A percentile compares a stretch with the other conserved stretches of the same genome.
Evolutionary conservation across 75 land plant species (phyloP).

Genomic region (Pseudotsuga menziesii): DNA sequence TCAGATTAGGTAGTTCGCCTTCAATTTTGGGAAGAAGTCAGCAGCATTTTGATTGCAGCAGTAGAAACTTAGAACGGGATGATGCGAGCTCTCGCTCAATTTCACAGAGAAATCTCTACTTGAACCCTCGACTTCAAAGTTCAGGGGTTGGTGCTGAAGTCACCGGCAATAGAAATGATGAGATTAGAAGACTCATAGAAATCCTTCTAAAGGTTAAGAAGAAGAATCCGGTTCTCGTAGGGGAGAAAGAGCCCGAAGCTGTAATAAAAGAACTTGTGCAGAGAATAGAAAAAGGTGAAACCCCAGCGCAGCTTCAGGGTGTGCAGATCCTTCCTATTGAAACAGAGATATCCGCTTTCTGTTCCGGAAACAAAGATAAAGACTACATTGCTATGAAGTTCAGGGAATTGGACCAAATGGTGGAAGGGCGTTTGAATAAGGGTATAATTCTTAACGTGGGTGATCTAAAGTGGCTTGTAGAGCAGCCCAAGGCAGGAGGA

Average conservation of each 20-base stretch:
- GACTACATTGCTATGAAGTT: constrained; percentile 25
- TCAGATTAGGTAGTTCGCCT: constrained; percentile 1
- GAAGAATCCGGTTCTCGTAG: constrained; percentile 71
- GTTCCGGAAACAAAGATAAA: constrained; percentile 12
- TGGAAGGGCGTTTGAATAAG: constrained; percentile 36
- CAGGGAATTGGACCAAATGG: constrained; percentile 38
- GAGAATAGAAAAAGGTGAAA: constrained; percentile 35
- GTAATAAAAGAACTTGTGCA: constrained; percentile 45
- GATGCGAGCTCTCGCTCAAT: constrained; percentile 9
- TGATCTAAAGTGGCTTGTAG: constrained; percentile 82
- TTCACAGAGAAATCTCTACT: constrained; percentile 25
- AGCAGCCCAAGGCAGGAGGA: constrained; percentile 28
- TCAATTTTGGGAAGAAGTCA: constrained; percentile 10
- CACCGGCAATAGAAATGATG: constrained; percentile 30
- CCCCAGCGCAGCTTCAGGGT: constrained; percentile 23
- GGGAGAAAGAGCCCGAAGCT: constrained; percentile 55
- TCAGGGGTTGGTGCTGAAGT: constrained; percentile 3
- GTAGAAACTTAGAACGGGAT: constrained; percentile 1
- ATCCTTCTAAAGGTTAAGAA: constrained; percentile 41
- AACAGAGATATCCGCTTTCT: constrained; percentile 17
- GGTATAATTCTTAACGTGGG: constrained; percentile 75
- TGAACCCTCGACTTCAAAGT: constrained; percentile 43
- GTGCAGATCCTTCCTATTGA: constrained; percentile 47
- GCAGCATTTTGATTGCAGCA: constrained; percentile 4
- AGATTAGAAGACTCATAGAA: constrained; percentile 50